These are phyloP conservation scores for Flaveria sonorensis DNA, from an alignment of 129 eudicot species.

Conservation along the genomic window DNA sequence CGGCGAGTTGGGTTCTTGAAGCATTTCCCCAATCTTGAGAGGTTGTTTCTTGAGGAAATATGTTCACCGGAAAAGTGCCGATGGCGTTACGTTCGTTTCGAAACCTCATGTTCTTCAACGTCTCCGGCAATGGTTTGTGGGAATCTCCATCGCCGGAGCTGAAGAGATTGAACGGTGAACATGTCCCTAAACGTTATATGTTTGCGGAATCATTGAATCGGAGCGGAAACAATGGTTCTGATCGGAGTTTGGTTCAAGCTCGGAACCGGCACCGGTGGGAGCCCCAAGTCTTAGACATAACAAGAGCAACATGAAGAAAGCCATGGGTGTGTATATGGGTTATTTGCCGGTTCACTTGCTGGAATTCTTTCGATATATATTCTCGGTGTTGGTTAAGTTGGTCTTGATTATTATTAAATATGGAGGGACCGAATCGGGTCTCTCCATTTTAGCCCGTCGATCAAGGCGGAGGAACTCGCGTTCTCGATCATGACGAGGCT, in stretches of 20 bases:
- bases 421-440: conserved; percentile 32
- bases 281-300: conserved; percentile 21
- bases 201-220: conserved; percentile 49
- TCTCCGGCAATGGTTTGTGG: conserved; percentile 65
- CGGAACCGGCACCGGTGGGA: conserved; percentile 35
- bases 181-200: conserved; percentile 55
- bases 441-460: conserved; percentile 58
- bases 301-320: conserved; percentile 33
- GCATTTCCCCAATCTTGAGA: conserved; percentile 69
- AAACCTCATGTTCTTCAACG: conserved; percentile 62
- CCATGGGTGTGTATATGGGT: conserved; percentile 52
- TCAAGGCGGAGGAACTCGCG: conserved; percentile 67
- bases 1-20: conserved; percentile 62
- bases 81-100: conserved; percentile 57
- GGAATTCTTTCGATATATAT: conserved; percentile 50
- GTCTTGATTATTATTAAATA: conserved; percentile 29
- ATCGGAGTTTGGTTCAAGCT: conserved; percentile 23
- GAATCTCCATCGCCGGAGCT: conserved; percentile 41
- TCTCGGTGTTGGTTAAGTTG: conserved; percentile 52
- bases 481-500: conserved; percentile 63
- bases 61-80: conserved; percentile 74
- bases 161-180: background rate
- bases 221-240: background rate
- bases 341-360: conserved; percentile 55
- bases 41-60: conserved; percentile 61